Base-by-base conservation (phyloP, 73 alveolate genomes). In the Paramecium biaurelia region DNA sequence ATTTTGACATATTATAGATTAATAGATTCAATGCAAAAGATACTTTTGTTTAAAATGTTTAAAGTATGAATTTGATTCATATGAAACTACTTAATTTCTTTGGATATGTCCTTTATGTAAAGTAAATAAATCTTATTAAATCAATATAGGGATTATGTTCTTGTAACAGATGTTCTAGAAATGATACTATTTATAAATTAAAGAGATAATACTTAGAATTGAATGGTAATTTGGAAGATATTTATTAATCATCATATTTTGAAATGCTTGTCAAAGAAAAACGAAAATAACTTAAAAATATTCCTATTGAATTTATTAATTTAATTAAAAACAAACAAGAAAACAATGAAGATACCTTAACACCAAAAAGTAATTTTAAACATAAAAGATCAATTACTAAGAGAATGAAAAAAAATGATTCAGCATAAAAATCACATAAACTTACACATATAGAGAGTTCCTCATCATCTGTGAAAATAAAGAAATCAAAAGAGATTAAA, bases 101-200 rank as follows among this genome's bases (percentile, higher is more conserved):
- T 79, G 90, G 90, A 24, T 79, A 20, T 79, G 90, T 21, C 90
- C 90, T 11, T 24, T 79, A 24, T 79, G 90, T 53, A 43, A 79
- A 79, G 90, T 79, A 79, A 43, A 43, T 23, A 30, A 1, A 43
- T 6, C 14, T 14, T 74, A 32, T 74, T n/a, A n/a, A 41, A n/a
- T 45, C 12, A 5, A n/a, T 18, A 1, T 23, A 79, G 90, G 90
- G 90, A 24, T 63, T 21, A 41, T 79, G 90, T 79, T 38, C 90
- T 24, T 79, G 90, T 45, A 7, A 26, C 23, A 21, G 90, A 43
- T 79, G 90, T 24, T 23, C 32, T 9, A 79, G 76, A 42, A 79
- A 79, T 79, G 90, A 79, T 43, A 45, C 28, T 41, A 79, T 79
- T 24, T 79, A 79, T 79, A 79, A 79, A 34, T 45, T 79, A 43